Conservation (phyloP, 805 yeast species). For the Metschnikowia koreensis region DNA sequence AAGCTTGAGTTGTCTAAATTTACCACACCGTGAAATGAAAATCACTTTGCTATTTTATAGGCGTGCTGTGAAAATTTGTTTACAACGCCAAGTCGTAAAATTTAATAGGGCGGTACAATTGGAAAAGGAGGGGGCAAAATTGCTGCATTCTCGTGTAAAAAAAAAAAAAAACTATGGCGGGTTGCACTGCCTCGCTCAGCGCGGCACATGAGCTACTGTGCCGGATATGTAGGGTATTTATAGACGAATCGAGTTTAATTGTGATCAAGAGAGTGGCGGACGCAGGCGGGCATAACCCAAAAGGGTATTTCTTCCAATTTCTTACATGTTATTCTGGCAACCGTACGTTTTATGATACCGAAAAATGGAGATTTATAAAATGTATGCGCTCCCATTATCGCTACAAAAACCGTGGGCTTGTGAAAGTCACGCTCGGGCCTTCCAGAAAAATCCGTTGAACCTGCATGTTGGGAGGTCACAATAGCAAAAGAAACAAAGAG, state of each 20-base stretch:
- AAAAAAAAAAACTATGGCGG: conserved; percentile 1
- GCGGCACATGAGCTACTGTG: conserved; percentile 1
- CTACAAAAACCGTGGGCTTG: neutral
- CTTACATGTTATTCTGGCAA: too few species aligned
- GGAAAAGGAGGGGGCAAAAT: neutral
- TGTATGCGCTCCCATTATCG: too few species aligned
- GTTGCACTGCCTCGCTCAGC: conserved; percentile 9
- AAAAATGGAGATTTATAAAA: too few species aligned
- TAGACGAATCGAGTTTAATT: neutral
- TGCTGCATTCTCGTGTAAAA: neutral
- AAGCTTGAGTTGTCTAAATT: neutral
- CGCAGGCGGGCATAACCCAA: neutral
- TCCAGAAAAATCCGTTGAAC: conserved; percentile 3
- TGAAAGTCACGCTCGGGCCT: neutral
- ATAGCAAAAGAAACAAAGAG: conserved; percentile 1
- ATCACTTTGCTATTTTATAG: neutral
- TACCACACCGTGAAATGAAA: neutral
- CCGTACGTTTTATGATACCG: neutral
- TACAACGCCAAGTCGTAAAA: neutral
- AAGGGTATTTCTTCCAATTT: too few species aligned
- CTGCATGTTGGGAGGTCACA: conserved; percentile 2
- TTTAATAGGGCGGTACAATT: neutral
- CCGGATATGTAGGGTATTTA: neutral
- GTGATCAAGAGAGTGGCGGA: conserved; percentile 3
- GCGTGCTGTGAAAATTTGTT: neutral